phyloP scores from a whole-genome alignment of 2,329 filamentous ascomycete genomes.

The Hypomyces perniciosus region DNA sequence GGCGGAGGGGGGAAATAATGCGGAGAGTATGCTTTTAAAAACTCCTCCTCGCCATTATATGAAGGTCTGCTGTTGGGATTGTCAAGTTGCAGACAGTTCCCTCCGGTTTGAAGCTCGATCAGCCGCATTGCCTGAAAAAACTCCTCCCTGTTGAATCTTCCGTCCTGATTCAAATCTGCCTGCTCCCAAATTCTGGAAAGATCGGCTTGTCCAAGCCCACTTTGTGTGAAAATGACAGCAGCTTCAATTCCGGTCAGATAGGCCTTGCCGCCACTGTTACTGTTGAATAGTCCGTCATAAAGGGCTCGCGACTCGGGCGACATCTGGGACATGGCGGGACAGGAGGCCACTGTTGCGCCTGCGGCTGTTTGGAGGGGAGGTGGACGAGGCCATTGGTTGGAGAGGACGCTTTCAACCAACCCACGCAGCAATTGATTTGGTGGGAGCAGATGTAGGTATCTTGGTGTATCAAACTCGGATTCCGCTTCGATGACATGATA shows the following conservation, averaged over 20 bases:
- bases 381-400: not conserved
- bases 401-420: not conserved
- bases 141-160: slow-evolving; percentile 18
- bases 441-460: slow-evolving; percentile 9
- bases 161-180: slow-evolving; percentile 18
- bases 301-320: not conserved
- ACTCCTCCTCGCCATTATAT: not conserved
- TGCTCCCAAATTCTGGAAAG: slow-evolving; percentile 20
- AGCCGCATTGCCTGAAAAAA: slow-evolving; percentile 20
- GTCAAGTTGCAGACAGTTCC: not conserved
- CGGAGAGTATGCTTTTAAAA: not conserved
- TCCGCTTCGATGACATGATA: slow-evolving; percentile 11
- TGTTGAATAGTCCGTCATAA: slow-evolving; percentile 10
- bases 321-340: not conserved
- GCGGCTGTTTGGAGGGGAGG: not conserved
- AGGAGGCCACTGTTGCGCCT: not conserved
- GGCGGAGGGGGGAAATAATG: not conserved
- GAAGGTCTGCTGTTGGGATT: not conserved
- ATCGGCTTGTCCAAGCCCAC: slow-evolving; percentile 14
- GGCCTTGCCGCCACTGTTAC: slow-evolving; percentile 5
- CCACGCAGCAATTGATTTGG: not conserved
- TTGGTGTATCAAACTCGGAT: not conserved
- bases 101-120: slow-evolving; percentile 14
- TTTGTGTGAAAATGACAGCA: slow-evolving; percentile 15
- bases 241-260: slow-evolving; percentile 18